Conservation (phyloP, 805 yeast genomes). For the Schizosaccharomyces octosporus region DNA sequence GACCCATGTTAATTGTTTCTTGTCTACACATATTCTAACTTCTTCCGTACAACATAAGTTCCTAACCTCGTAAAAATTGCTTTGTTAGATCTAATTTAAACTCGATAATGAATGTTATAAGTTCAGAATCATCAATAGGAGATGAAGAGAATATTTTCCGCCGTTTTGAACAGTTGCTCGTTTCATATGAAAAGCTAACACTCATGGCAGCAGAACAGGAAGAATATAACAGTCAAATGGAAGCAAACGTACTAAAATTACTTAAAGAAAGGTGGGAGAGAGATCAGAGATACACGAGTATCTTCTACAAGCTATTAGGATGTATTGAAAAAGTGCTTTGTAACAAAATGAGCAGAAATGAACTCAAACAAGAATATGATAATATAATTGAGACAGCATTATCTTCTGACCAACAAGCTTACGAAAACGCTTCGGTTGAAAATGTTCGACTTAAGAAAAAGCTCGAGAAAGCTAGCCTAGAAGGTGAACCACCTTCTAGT, state of each 20-base stretch:
- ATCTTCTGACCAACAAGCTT: not conserved
- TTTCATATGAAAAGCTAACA: not conserved
- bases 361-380: not conserved
- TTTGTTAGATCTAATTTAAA: not conserved
- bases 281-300: not conserved
- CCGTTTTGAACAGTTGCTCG: not conserved
- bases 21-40: too few relatives aligned
- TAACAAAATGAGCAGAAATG: not conserved
- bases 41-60: too few relatives aligned
- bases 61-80: not conserved
- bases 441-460: not conserved
- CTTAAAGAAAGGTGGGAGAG: not conserved
- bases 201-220: not conserved
- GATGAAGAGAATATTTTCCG: not conserved
- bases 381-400: not conserved
- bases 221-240: not conserved
- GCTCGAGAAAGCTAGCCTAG: not conserved
- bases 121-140: not conserved
- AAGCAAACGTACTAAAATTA: not conserved
- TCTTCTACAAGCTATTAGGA: not conserved
- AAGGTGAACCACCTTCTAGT: not conserved
- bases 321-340: not conserved
- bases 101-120: not conserved
- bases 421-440: not conserved
- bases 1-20: too few relatives aligned